Percentiles rank a stretch among this genome's conserved stretches.
Conservation (phyloP, 2,329 filamentous ascomycete species). For the Aspergillus versicolor region DNA sequence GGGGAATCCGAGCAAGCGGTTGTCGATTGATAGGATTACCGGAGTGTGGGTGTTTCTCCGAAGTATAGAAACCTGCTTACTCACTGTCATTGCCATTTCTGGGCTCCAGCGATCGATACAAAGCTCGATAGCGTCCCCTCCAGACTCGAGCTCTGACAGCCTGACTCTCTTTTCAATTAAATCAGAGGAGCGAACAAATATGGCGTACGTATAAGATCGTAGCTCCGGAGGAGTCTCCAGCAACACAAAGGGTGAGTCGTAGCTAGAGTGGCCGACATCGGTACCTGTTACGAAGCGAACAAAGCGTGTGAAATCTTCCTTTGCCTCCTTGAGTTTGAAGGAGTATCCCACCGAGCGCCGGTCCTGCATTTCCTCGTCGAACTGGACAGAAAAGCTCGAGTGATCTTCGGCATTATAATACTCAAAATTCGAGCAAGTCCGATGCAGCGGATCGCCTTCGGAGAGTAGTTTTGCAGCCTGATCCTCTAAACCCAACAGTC, state of each 20-base stretch:
- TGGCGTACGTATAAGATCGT: conserved; percentile 49
- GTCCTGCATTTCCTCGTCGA: conserved; percentile 40
- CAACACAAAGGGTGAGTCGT: conserved; percentile 62
- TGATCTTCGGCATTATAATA: conserved; percentile 51
- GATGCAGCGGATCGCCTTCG: conserved; percentile 46
- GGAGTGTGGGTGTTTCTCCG: conserved; percentile 57
- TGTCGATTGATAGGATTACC: conserved; percentile 58
- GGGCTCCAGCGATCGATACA: conserved; percentile 59
- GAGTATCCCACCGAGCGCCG: conserved; percentile 47
- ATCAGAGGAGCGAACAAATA: conserved; percentile 40
- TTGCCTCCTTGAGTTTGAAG: conserved; percentile 53
- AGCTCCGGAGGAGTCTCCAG: conserved; percentile 59
- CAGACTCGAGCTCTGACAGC: conserved; percentile 56
- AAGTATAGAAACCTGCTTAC: conserved; percentile 57
- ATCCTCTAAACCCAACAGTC: conserved; percentile 45
- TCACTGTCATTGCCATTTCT: conserved; percentile 51
- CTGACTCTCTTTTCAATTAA: conserved; percentile 37
- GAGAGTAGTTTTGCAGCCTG: conserved; percentile 44
- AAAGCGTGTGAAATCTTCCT: conserved; percentile 61
- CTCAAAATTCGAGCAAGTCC: conserved; percentile 48
- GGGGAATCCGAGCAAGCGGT: conserved; percentile 17
- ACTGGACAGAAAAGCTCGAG: conserved; percentile 23
- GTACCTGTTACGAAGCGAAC: conserved; percentile 59
- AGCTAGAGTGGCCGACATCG: conserved; percentile 51
- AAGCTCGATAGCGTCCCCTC: conserved; percentile 60